Evolutionary conservation across 176 grass and related monocot genomes (phyloP), one percentile per base, ranked within the genome.

Genomic region (Aegilops tauschii): DNA sequence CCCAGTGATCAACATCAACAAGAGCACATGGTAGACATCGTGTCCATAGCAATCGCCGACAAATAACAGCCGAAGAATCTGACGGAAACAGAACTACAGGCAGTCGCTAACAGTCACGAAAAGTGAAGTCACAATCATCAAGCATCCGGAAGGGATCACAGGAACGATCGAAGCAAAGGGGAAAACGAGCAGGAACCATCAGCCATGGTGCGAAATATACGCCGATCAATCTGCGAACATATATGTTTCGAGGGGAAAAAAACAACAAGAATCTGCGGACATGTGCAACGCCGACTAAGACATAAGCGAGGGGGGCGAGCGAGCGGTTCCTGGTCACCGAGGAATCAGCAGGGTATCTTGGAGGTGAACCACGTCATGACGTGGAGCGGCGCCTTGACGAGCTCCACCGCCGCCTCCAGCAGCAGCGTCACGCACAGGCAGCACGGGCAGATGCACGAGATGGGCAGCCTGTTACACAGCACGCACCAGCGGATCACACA

Each of bases 361-460:
- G 90, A 86, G 79, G 93, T 92, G 88, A 92, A 95, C 90, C 93
- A 95, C 12, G 88, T 87, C 85, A 95, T 95, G 85, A 92, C 93
- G 37, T 95, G 93, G 54, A 95, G 90, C 75, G 88, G 93, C 68
- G 90, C 85, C 81, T 92, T 95, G 52, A 95, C 79, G 69, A 95
- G 93, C 90, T 95, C 90, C 78, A 88, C 86, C 30, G 93, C 85
- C 76, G 79, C 61, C 86, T 95, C 93, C 79, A 95, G 83, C 88
- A 95, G 65, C 62, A 95, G 14, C 74, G 90, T 95, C 79, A 95
- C 88, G 82, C 93, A 95, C 13, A 95, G 78, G 85, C 93, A 95
- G 86, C 90, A 95, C 34, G 90, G 88, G 88, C 93, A 95, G 73
- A 95, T 88, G 88, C 93, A 95, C 12, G 93, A 95, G 82, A 95